Evolutionary conservation across 169 alveolate species (phyloP).

Genomic region (Theileria orientalis): DNA sequence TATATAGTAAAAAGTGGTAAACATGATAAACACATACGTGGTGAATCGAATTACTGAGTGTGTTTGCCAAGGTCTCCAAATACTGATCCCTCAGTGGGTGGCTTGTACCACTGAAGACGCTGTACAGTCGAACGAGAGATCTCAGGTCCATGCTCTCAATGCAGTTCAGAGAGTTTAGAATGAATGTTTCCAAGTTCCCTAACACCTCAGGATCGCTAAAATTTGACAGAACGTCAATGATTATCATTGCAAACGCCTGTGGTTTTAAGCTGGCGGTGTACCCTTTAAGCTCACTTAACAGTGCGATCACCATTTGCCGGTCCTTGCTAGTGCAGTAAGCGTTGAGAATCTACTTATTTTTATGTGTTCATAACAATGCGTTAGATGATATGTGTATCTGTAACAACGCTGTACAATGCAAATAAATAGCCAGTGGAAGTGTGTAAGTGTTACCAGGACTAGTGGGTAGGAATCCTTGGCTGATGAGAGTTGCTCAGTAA

Average conservation of each 20-base stretch:
- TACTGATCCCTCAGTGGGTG: background rate
- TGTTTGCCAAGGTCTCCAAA: background rate
- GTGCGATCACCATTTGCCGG: conserved; percentile 1
- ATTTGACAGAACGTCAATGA: conserved; percentile 12
- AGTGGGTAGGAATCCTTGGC: conserved; percentile 49
- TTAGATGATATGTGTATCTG: no score
- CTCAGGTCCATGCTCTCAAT: conserved; percentile 32
- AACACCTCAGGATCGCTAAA: conserved; percentile 6
- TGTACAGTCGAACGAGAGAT: conserved; percentile 33
- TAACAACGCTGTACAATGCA: background rate
- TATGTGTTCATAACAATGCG: background rate
- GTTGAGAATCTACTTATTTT: conserved; percentile 7
- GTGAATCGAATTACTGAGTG: background rate
- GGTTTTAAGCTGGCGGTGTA: conserved; percentile 12
- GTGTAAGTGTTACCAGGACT: conserved; percentile 12
- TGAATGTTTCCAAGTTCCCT: conserved; percentile 13
- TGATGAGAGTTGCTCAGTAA: conserved; percentile 5
- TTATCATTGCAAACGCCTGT: conserved; percentile 29
- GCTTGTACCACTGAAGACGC: background rate
- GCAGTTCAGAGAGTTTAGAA: conserved; percentile 9
- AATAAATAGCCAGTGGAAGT: background rate
- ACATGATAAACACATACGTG: no score
- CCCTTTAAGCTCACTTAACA: conserved; percentile 7
- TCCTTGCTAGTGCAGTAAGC: conserved; percentile 17
- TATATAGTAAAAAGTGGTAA: background rate